Base-by-base conservation (phyloP, 495 filamentous ascomycete genomes). In the Talaromyces ruber region DNA sequence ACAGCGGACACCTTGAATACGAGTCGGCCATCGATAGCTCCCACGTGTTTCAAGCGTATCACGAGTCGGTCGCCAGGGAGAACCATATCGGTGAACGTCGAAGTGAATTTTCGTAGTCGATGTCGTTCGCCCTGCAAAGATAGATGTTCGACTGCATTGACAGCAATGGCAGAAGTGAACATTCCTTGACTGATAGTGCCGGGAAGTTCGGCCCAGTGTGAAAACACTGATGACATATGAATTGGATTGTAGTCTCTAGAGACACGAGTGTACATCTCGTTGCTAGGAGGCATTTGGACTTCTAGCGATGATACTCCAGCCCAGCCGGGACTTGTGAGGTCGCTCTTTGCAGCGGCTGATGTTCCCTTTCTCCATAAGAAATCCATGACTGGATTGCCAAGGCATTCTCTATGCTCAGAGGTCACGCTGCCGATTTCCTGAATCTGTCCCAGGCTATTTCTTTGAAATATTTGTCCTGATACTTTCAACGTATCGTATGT, bases 211-310 rank as follows among this genome's bases (percentile, higher is more conserved):
- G 93, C 94, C 69, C 97, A 98, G 73, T 82, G 89, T 18, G 95
- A 85, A 77, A 98, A 98, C 45, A 96, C 91, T 54, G 92, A 86
- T 3, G 94, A 96, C 45, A 98, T 93, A 78, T 98, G 94, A 64
- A 98, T 98, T 9, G 94, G 94, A 71, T 98, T 98, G 80, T 90
- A 98, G 68, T 98, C 94, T 22, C 93, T 94, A 32, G 95, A 98
- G 32, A 98, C 95, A 58, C 90, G 88, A 54, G 95, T 94, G 68
- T 98, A 98, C 6, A 88, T 95, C 80, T 98, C 95, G 71, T 98
- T 98, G 60, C 90, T 94, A 14, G 92, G 86, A 16, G 94, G 94
- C 24, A 94, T 92, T 65, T 89, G 88, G 54, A 97, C 82, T 62
- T 86, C 83, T 22, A 98, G 79, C 80, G 93, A 96, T 60, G 92